Base-by-base conservation (phyloP, 805 yeast species). In the Pichia nanzhaoensis region DNA sequence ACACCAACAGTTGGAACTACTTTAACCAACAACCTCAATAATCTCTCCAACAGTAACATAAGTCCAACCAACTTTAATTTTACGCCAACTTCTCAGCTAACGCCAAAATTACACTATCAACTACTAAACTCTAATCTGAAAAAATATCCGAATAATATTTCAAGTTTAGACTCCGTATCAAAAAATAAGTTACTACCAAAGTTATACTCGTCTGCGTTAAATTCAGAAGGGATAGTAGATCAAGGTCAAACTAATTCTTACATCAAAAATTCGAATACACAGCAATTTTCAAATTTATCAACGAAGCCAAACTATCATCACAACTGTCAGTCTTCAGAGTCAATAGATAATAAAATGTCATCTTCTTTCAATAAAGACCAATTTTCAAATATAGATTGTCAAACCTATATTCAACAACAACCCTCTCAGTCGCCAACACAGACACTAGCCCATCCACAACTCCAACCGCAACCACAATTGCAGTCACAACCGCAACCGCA, bases 161-260 rank as follows among this genome's bases (percentile, higher is more conserved):
- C 53, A 13, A 41, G 50, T 5, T 50, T 52, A 18, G 57, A 57
- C 18, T 58, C 60, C 3, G 48, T 56, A 8, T 56, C 61, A n/a
- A 61, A 59, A 3, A 53, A 46, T 40, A 45, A 51, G 34, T 35
- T 50, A 3, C 41, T 51, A 4, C 42, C 54, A 18, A 53, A 49
- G 34, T 48, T 51, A 21, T 41, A 44, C n/a, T 60, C 56, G 38
- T 41, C 59, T 4, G 63, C 58, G 43, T 46, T 52, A 51, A 52
- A 58, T 34, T 45, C 54, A 12, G 59, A 57, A 39, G 57, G 53
- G 21, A 47, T 58, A 14, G 51, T 58, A 34, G 63, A 59, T 24
- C 37, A 54, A 39, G 54, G 54, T 34, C 39, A 42, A 2, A 28
- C 17, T 16, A 41, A 39, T 27, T 46, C 44, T 36, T 39, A 32